Evolutionary conservation across 306 rosid genomes (phyloP).

Genomic region (Malus sieversii): DNA sequence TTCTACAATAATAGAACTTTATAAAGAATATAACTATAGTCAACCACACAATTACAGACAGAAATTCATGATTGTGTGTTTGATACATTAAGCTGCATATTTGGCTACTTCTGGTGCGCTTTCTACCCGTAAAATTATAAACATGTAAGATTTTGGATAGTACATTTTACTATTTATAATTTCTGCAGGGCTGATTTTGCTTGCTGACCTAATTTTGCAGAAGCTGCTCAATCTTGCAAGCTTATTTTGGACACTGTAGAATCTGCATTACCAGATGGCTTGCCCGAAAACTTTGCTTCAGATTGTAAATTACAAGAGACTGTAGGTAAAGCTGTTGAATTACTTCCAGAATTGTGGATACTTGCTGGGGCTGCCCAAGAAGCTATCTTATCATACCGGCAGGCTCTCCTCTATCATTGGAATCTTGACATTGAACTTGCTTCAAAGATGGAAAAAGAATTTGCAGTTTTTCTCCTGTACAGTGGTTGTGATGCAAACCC

Average conservation of each 20-base stretch:
- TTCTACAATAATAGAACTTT: neutral
- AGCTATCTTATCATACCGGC: constrained; percentile 64
- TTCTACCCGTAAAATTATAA: neutral
- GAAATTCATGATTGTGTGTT: neutral
- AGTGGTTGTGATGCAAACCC: constrained; percentile 83
- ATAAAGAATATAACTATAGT: neutral
- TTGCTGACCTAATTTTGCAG: constrained; percentile 37
- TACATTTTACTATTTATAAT: neutral
- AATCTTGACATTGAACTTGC: constrained; percentile 48
- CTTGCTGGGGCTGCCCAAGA: constrained; percentile 60
- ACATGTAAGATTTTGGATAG: neutral
- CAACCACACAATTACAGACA: neutral
- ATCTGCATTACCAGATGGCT: constrained; percentile 80
- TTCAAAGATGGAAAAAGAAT: constrained; percentile 68
- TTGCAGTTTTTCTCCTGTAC: constrained; percentile 74
- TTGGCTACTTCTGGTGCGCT: neutral
- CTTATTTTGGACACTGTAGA: constrained; percentile 70
- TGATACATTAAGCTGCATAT: neutral
- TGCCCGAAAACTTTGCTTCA: constrained; percentile 49
- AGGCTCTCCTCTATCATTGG: constrained; percentile 73
- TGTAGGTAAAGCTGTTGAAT: constrained; percentile 51
- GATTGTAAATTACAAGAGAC: constrained; percentile 76
- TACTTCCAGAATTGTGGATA: constrained; percentile 83
- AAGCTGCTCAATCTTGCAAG: constrained; percentile 83
- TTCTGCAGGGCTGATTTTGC: neutral